Conservation (phyloP, 202 grass and related monocot genomes). For the Bolboschoenoplectus hybrid region DNA sequence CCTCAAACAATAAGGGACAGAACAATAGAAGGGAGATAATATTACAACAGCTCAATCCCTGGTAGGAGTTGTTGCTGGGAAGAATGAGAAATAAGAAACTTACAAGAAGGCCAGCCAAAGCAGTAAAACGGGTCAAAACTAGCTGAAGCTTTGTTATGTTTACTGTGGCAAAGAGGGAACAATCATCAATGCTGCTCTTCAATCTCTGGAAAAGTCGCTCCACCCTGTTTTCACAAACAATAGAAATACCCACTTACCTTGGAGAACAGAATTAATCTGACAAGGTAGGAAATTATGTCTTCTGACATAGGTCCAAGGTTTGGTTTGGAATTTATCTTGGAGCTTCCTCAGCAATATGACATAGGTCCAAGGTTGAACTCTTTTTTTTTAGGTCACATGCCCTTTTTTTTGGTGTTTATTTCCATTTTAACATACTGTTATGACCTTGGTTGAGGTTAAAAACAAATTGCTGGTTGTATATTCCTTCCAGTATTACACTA, state of each 20-base stretch:
- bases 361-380: background rate
- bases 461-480: background rate
- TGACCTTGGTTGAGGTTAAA: background rate
- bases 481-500: constrained; percentile 7
- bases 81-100: constrained; percentile 37
- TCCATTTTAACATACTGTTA: background rate
- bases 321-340: too few relatives aligned
- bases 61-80: background rate
- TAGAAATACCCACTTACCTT: constrained; percentile 32
- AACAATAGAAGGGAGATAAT: background rate
- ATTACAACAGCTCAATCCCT: constrained; percentile 1
- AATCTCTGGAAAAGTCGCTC: constrained; percentile 77
- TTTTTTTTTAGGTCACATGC: background rate
- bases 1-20: constrained; percentile 1
- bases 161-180: constrained; percentile 84
- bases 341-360: background rate
- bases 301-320: background rate
- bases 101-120: constrained; percentile 88
- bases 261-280: constrained; percentile 28
- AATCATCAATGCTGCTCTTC: constrained; percentile 59
- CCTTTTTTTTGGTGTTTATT: background rate
- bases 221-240: constrained; percentile 58
- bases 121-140: constrained; percentile 75
- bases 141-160: constrained; percentile 74
- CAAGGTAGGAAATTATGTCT: constrained; percentile 29